phyloP scores from a whole-genome alignment of 2,329 filamentous ascomycete species.

The Colletotrichum tamarilloi region DNA sequence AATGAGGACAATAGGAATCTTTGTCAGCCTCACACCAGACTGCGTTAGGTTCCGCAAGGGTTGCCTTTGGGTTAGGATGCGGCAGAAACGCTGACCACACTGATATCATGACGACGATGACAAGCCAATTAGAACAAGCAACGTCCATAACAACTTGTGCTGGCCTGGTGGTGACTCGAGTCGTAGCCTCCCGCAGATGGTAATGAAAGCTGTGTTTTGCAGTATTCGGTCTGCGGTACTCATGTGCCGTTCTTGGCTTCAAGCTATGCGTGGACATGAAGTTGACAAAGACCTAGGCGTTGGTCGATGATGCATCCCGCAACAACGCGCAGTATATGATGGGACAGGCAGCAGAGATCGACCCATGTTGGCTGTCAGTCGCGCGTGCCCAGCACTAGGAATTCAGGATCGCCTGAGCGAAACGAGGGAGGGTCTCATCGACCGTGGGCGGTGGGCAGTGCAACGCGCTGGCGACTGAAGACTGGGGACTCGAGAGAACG shows the following conservation, averaged over 20 bases:
- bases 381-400: constrained; percentile 20
- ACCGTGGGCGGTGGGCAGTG: constrained; percentile 13
- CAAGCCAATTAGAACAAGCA: not conserved
- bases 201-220: not conserved
- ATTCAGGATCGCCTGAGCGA: constrained; percentile 23
- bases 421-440: constrained; percentile 23
- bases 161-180: not conserved
- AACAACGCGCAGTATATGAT: not conserved
- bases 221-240: not conserved
- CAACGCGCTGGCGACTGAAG: not conserved
- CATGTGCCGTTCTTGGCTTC: not conserved
- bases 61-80: not conserved
- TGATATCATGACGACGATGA: not conserved
- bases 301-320: not conserved
- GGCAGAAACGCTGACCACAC: not conserved
- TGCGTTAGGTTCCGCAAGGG: not conserved
- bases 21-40: not conserved
- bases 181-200: not conserved
- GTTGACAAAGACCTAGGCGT: not conserved
- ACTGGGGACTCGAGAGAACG: not conserved
- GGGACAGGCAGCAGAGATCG: not conserved
- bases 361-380: constrained; percentile 23
- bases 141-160: not conserved
- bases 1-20: not conserved
- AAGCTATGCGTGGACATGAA: not conserved